Evolutionary conservation across 805 yeast genomes (phyloP).

Genomic region (Nakazawaea wyomingensis): DNA sequence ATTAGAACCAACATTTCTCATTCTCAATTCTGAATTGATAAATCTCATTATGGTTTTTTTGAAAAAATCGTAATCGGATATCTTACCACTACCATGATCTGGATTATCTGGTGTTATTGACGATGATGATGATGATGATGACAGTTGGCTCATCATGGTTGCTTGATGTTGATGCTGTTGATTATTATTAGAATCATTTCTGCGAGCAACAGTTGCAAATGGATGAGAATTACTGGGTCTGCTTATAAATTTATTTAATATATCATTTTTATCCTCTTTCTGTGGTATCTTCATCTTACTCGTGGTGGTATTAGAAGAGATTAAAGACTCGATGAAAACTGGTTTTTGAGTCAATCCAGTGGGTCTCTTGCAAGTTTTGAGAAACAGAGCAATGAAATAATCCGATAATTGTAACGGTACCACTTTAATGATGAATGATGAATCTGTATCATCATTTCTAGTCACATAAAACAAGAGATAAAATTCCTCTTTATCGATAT

Average conservation of each 20-base stretch:
- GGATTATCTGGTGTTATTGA: too few relatives aligned
- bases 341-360: neutral
- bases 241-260: constrained; percentile 9
- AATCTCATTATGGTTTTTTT: constrained; percentile 28
- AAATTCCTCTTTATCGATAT: constrained; percentile 3
- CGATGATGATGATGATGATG: too few relatives aligned
- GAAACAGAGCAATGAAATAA: neutral
- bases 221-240: neutral
- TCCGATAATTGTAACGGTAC: constrained; percentile 8
- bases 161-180: too few relatives aligned
- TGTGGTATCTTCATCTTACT: neutral
- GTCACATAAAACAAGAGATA: constrained; percentile 2
- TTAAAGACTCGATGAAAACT: neutral
- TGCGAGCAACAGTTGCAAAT: neutral
- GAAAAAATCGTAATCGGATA: constrained; percentile 28
- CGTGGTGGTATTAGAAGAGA: neutral
- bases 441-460: too few relatives aligned
- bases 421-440: neutral
- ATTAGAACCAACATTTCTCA: constrained; percentile 26
- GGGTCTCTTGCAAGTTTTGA: neutral
- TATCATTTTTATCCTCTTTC: constrained; percentile 2
- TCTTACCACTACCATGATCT: constrained; percentile 15
- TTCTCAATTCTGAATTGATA: constrained; percentile 30
- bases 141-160: too few relatives aligned
- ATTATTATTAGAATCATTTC: too few relatives aligned